These are phyloP conservation scores for Trichosporon sp. DNA, from an alignment of 1,284 basidiomycete genomes.

Conservation along the genomic window DNA sequence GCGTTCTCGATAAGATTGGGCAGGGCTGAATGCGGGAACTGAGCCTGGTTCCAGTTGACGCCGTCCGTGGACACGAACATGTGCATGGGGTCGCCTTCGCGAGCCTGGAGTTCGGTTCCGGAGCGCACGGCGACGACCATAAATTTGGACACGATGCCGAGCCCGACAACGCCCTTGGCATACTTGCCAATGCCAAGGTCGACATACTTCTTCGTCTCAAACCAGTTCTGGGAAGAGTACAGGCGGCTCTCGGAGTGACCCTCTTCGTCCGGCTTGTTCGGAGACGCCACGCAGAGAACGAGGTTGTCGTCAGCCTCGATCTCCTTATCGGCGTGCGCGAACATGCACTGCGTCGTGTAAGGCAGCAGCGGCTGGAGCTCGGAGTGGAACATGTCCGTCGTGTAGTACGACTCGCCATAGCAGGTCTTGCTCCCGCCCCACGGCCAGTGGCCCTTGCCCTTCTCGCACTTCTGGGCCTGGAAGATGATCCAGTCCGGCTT, in stretches of 20 bases:
- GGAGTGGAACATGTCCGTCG: slow-evolving; percentile 74
- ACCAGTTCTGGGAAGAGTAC: slow-evolving; percentile 81
- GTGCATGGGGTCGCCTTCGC: slow-evolving; percentile 56
- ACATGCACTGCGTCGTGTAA: slow-evolving; percentile 76
- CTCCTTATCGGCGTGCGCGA: slow-evolving; percentile 71
- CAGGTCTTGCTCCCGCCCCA: slow-evolving; percentile 67
- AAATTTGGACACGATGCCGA: slow-evolving; percentile 88
- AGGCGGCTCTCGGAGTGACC: slow-evolving; percentile 69
- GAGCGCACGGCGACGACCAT: slow-evolving; percentile 71
- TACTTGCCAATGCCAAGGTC: slow-evolving; percentile 79
- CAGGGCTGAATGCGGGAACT: slow-evolving; percentile 56
- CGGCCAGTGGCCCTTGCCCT: slow-evolving; percentile 63
- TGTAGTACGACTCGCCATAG: slow-evolving; percentile 86
- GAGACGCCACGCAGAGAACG: slow-evolving; percentile 81
- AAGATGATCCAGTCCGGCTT: slow-evolving; percentile 78
- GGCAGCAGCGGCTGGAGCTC: slow-evolving; percentile 64
- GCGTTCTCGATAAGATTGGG: slow-evolving; percentile 60
- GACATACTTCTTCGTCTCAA: slow-evolving; percentile 66
- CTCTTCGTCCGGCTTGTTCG: slow-evolving; percentile 37
- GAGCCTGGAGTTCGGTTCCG: slow-evolving; percentile 7
- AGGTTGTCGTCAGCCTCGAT: slow-evolving; percentile 72
- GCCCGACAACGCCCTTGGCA: slow-evolving; percentile 79
- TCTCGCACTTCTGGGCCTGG: slow-evolving; percentile 73
- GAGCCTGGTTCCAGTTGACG: slow-evolving; percentile 65
- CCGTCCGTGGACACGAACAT: slow-evolving; percentile 83